phyloP scores from a whole-genome alignment of 2,329 filamentous ascomycete genomes.

The Apiospora saccharicola region DNA sequence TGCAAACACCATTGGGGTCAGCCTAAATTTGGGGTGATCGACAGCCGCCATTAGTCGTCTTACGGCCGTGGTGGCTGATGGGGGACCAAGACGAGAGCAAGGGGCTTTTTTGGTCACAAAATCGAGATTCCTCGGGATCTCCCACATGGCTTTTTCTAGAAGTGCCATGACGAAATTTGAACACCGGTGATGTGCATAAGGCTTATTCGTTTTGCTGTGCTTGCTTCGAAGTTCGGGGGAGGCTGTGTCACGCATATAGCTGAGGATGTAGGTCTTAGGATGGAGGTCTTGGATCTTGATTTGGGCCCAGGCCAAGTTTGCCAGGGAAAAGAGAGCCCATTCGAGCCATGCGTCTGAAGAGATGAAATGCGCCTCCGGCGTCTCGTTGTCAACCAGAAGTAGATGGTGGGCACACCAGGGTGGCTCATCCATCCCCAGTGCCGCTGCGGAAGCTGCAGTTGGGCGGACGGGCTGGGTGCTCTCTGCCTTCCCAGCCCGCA shows the following conservation, averaged over 20 bases:
- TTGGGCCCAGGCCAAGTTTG: not conserved
- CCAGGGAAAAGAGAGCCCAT: not conserved
- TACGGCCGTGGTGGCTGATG: constrained; percentile 4
- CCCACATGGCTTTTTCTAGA: not conserved
- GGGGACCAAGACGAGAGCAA: not conserved
- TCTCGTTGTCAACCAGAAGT: not conserved
- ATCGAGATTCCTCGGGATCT: not conserved
- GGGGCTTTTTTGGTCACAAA: not conserved
- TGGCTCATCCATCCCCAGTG: not conserved
- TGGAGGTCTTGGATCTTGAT: not conserved
- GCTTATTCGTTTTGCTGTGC: not conserved
- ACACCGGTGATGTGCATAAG: constrained; percentile 3
- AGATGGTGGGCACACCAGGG: not conserved
- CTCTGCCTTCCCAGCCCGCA: not conserved
- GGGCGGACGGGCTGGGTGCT: not conserved
- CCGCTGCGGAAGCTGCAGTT: not conserved
- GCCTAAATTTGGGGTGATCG: not conserved
- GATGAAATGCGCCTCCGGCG: not conserved
- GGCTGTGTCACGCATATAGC: not conserved
- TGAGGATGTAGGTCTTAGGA: not conserved
- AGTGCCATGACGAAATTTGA: not conserved
- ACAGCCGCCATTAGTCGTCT: not conserved
- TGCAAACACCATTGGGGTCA: not conserved
- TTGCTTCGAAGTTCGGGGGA: not conserved
- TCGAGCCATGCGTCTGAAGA: not conserved